phyloP scores from a whole-genome alignment of 2,329 filamentous ascomycete species.

The Fusarium verrucosum region DNA sequence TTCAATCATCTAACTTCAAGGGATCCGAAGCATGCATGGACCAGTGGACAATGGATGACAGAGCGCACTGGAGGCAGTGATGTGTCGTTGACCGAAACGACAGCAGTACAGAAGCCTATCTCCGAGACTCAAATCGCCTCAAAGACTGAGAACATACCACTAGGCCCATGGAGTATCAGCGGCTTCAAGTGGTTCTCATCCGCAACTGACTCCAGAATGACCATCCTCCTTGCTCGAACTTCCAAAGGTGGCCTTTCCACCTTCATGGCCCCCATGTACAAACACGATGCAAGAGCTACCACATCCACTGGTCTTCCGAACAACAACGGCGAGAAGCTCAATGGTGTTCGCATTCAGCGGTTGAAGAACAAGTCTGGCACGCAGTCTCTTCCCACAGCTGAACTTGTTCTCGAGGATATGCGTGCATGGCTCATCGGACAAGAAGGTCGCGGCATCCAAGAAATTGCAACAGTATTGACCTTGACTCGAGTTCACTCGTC shows the following conservation, averaged over 20 bases:
- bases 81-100: slow-evolving; percentile 73
- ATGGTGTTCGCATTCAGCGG: slow-evolving; percentile 73
- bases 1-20: slow-evolving; percentile 63
- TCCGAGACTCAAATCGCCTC: slow-evolving; percentile 12
- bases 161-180: slow-evolving; percentile 68
- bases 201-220: slow-evolving; percentile 56
- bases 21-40: slow-evolving; percentile 66
- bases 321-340: slow-evolving; percentile 58
- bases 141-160: slow-evolving; percentile 41
- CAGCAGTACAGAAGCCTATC: slow-evolving; percentile 52
- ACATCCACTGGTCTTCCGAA: slow-evolving; percentile 43
- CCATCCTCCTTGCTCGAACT: slow-evolving; percentile 71
- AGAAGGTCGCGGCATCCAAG: slow-evolving; percentile 72
- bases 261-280: slow-evolving; percentile 72
- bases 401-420: slow-evolving; percentile 72
- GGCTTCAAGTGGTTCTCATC: slow-evolving; percentile 71
- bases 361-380: slow-evolving; percentile 80
- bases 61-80: slow-evolving; percentile 75
- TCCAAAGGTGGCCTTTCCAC: slow-evolving; percentile 39
- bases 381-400: slow-evolving; percentile 74
- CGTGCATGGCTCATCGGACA: slow-evolving; percentile 72
- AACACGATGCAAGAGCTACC: slow-evolving; percentile 48
- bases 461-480: slow-evolving; percentile 74
- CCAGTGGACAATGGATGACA: slow-evolving; percentile 82
- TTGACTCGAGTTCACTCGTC: slow-evolving; percentile 70